Base-by-base conservation (phyloP, 208 protist species). In the Wallacemonas sp. region DNA sequence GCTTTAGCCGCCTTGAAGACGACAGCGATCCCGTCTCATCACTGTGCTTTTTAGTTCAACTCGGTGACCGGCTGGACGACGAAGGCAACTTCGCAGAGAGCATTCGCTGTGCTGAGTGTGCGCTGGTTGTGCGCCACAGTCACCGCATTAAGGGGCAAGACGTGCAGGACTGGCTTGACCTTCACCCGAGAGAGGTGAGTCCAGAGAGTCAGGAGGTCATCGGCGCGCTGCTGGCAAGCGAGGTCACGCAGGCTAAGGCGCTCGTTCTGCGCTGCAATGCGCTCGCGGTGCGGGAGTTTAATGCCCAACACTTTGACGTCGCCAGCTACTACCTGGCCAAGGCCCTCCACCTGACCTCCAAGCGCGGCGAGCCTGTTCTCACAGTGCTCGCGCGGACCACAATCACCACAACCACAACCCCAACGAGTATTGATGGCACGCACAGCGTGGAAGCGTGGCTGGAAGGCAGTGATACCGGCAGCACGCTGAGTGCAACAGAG, bases 301-400 rank as follows among this genome's bases (percentile, higher is more conserved):
- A 86, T 51, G 53, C 79, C 22, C 55, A 49, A 19, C 75, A 66
- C 15, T 89, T 88, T 74, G 84, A 88, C 51, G 55, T 59, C 14
- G 86, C 83, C 1, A 62, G 77, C 19, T 85, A 84, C 53, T 89
- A 90, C 59, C 71, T 96, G 14, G 76, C 83, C 45, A 89, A 84
- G 69, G 86, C 87, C 11, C 71, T 96, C 44, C 93, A 94, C 62
- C 70, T 96, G 34, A 96, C 90, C 22, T 80, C 84, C 66, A 75
- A 71, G n/a, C 38, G 59, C 45, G 66, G 60, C 11, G 72, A 67
- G 59, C 42, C 56, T 9, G 41, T 54, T 28, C 54, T 54, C 9
- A 31, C 21, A 12, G 54, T 49, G 21, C 26, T 54, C 27, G 27
- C 45, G 2, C 31, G 45, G 36, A 53, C 42, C 27, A 42, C n/a